Conservation (phyloP, 371 early-diverging fungal species). For the Dinochytrium kinnereticum region DNA sequence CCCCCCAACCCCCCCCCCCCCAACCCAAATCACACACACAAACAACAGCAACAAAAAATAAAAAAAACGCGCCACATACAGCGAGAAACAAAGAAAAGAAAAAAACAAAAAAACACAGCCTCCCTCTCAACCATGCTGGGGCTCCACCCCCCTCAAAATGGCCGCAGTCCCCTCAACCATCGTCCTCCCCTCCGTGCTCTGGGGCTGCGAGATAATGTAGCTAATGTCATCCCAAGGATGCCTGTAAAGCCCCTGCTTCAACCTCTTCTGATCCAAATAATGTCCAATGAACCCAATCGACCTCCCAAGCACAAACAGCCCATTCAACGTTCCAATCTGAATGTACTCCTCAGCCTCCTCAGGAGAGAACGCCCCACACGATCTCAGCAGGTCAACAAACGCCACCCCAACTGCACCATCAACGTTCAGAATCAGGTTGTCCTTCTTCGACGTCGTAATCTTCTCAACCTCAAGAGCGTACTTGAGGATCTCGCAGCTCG, state of each 20-base stretch:
- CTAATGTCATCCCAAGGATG: slow-evolving; percentile 99
- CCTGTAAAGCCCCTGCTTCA: slow-evolving; percentile 94
- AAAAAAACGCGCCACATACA: neutral
- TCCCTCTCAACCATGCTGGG: neutral
- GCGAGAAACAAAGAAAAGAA: neutral
- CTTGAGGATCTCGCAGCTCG: slow-evolving; percentile 83
- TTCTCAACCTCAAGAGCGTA: slow-evolving; percentile 94
- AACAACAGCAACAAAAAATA: neutral
- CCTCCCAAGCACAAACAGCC: slow-evolving; percentile 95
- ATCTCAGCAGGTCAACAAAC: slow-evolving; percentile 93
- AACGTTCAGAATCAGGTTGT: slow-evolving; percentile 96
- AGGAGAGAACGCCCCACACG: slow-evolving; percentile 89
- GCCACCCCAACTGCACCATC: slow-evolving; percentile 96
- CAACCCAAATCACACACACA: too few species aligned
- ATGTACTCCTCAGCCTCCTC: slow-evolving; percentile 97
- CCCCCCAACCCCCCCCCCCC: too few species aligned
- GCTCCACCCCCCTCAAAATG: slow-evolving; percentile 25
- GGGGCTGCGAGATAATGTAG: slow-evolving; percentile 54
- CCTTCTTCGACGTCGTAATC: slow-evolving; percentile 97
- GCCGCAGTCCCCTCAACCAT: slow-evolving; percentile 39
- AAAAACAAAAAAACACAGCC: neutral
- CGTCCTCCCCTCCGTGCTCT: slow-evolving; percentile 19
- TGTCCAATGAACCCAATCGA: slow-evolving; percentile 97
- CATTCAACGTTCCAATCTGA: slow-evolving; percentile 93
- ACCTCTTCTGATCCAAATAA: slow-evolving; percentile 95